phyloP scores from a whole-genome alignment of 164 flowering plant species.

The Vitis riparia region DNA sequence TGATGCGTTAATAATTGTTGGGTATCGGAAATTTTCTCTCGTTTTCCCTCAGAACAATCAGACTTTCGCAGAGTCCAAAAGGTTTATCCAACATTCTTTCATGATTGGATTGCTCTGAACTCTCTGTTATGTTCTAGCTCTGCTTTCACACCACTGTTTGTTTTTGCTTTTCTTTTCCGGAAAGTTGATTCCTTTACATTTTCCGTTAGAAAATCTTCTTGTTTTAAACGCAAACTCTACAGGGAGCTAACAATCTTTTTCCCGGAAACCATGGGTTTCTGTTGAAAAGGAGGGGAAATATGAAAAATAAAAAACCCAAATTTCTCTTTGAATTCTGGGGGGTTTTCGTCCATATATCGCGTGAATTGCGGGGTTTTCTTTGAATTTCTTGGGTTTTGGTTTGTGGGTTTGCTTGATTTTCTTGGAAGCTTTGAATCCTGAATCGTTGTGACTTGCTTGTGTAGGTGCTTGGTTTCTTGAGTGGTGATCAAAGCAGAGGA shows the following conservation, averaged over 20 bases:
- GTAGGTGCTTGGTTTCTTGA: constrained; percentile 4
- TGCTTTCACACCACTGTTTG: not conserved
- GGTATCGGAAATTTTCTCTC: not conserved
- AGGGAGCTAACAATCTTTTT: not conserved
- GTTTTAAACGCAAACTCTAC: no score
- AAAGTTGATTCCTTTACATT: constrained; percentile 15
- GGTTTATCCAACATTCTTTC: not conserved
- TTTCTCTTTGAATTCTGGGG: not conserved
- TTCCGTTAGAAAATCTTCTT: not conserved
- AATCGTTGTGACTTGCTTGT: not conserved
- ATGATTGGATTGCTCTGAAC: not conserved
- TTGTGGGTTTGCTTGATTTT: constrained; percentile 18
- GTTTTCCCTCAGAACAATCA: not conserved
- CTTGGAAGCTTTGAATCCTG: constrained; percentile 10
- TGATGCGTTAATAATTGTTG: constrained; percentile 1
- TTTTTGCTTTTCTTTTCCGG: constrained; percentile 3
- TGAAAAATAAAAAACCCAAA: no score
- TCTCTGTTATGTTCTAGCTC: not conserved
- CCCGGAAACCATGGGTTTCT: constrained; percentile 18
- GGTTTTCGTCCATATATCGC: not conserved
- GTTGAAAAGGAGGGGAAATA: not conserved
- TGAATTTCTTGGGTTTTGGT: not conserved
- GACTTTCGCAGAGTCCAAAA: not conserved
- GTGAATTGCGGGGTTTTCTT: constrained; percentile 1
- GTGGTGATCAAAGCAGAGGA: constrained; percentile 16